Percentiles rank a stretch among this genome's conserved stretches.
These are phyloP conservation scores for Quercus lobata DNA, from an alignment of 331 rosid species.

Conservation along the genomic window DNA sequence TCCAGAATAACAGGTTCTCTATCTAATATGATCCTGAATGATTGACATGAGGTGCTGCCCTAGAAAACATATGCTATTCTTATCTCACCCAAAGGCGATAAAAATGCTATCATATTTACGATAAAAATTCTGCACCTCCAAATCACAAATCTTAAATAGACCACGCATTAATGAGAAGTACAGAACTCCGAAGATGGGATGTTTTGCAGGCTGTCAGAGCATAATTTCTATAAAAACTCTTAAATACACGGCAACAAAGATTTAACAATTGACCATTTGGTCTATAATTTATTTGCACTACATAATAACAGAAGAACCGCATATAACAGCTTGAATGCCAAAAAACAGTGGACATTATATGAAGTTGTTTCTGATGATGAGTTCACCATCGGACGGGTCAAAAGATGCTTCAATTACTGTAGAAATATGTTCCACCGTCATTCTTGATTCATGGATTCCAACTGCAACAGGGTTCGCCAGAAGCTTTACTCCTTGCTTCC, in stretches of 20 bases:
- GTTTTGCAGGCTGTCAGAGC: background rate
- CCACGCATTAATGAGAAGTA: background rate
- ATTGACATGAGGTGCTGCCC: background rate
- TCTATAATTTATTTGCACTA: background rate
- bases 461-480: constrained; percentile 60
- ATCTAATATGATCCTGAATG: background rate
- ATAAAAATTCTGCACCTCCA: background rate
- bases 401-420: constrained; percentile 61
- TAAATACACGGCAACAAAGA: background rate
- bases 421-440: constrained; percentile 24
- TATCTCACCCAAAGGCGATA: background rate
- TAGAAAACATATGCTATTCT: too few relatives aligned
- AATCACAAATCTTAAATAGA: background rate
- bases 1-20: background rate
- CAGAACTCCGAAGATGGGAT: background rate
- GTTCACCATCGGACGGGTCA: constrained; percentile 61
- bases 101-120: background rate
- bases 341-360: constrained; percentile 11
- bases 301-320: background rate
- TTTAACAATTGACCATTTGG: background rate
- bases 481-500: constrained; percentile 98
- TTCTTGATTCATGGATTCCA: constrained; percentile 23
- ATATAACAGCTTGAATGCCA: background rate
- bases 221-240: background rate
- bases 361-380: constrained; percentile 36